Evolutionary conservation across 768 basidiomycete species (phyloP), one percentile per base, ranked within the genome.

Genomic region (Rhodotorula sphaerocarpa): DNA sequence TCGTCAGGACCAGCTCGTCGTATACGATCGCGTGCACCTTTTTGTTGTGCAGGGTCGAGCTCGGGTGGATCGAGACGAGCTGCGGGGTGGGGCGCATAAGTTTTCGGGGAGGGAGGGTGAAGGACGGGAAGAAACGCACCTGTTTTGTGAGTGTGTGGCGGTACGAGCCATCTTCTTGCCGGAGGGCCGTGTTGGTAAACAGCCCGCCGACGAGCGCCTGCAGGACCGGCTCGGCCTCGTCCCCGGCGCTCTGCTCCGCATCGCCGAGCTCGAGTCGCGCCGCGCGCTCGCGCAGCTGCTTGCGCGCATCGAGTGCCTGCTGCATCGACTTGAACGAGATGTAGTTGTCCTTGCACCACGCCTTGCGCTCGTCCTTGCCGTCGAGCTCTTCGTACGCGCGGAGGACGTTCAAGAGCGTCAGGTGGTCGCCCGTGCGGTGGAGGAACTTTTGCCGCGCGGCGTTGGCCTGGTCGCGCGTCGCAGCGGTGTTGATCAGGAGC

Each of bases 1-100:
- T 86, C 21, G 89, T 90, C 71, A 85, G 84, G 65, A 95, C 93
- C 73, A 99, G 77, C 73, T 99, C 95, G 74, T 93, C 86, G 73
- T 88, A 99, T 42, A 99, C 81, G 65, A 99, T 90, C 9, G 86
- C 89, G 0, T 84, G 84, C 0, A 84, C 82, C 73, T 87, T 88
- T 72, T 87, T 89, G 68, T 86, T 85, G 70, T 81, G 82, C 70
- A 97, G 73, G 5, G 82, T 80, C 34, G 92, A 96, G 34, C 86
- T 82, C 0, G 93, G 95, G 72, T 97, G 90, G 27, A 99, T 87
- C 74, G 92, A 93, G 60, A 97, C 80, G 28, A 81, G 75, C 88
- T 74, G 63, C 48, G 53, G 46, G 45, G 3, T 15, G 34, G 7
- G 7, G 23, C 31, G n/a, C 21, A 47, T 36, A 23, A 23, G 18